Percentiles rank a stretch among this genome's conserved stretches.
Evolutionary conservation across 2,329 filamentous ascomycete genomes (phyloP).

Genomic region (Fusarium sp.): DNA sequence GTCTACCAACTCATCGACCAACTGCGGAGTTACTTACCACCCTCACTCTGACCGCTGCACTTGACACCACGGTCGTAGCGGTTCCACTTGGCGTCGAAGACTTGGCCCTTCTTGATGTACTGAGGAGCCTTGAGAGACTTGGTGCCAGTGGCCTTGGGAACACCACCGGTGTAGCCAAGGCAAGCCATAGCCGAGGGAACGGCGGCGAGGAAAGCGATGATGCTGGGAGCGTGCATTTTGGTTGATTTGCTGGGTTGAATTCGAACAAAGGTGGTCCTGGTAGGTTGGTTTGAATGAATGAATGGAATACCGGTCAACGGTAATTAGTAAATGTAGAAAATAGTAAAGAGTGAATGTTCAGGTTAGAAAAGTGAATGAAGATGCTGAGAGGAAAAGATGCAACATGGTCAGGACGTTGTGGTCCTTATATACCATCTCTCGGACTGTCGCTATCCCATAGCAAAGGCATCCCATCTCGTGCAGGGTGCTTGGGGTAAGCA

Average conservation of each 20-base stretch:
- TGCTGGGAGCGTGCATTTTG: constrained; percentile 32
- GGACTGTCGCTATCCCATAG: neutral
- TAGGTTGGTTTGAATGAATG: constrained; percentile 1
- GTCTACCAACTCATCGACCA: fast-evolving
- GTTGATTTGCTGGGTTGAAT: neutral
- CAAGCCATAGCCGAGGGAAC: constrained; percentile 46
- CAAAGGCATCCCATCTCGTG: neutral
- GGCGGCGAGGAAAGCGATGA: constrained; percentile 30
- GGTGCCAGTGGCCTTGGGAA: constrained; percentile 44
- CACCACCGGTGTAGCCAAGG: constrained; percentile 43
- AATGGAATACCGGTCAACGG: constrained; percentile 15
- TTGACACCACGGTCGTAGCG: constrained; percentile 53
- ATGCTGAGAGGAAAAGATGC: neutral
- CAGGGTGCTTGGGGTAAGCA: neutral
- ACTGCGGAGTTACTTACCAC: constrained; percentile 44
- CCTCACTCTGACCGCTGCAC: constrained; percentile 55
- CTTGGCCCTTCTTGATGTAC: constrained; percentile 42
- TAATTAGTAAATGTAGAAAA: neutral
- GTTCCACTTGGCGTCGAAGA: constrained; percentile 47
- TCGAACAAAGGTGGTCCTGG: neutral
- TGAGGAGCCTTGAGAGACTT: constrained; percentile 45
- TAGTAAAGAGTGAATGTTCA: neutral
- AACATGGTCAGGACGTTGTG: neutral
- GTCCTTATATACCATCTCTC: neutral
- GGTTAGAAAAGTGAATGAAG: neutral